Base-by-base conservation (phyloP, 2,329 filamentous ascomycete species). In the Fusarium nematophilum region DNA sequence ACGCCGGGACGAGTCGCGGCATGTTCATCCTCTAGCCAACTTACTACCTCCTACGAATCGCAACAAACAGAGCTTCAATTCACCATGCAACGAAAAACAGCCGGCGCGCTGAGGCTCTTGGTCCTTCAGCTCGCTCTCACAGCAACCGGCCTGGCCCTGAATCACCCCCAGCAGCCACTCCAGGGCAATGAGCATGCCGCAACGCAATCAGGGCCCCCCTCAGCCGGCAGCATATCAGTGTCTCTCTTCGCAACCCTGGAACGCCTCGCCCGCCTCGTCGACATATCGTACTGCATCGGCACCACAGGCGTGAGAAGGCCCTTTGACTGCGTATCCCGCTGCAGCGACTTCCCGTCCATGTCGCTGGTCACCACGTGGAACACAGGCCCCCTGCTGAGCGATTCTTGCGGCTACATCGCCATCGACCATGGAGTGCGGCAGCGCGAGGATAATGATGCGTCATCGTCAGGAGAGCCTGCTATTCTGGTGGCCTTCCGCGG, bases 221-320 rank as follows among this genome's bases (percentile, higher is more conserved):
- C 51, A 18, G 37, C 88, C 90, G 5, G 70, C 76, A 23, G 70
- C 80, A 18, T 83, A 51, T 64, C 62, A 13, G 29, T 62, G 8
- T 8, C 53, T 2, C 57, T 97, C 58, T 98, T 96, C 76, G 79
- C 85, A 54, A 88, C 91, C 14, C 86, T 99, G 11, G 93, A 97
- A 75, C 91, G 96, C 69, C 81, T 94, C 50, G 87, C 94, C n/a
- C 89, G 93, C 48, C 84, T 98, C 21, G 94, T 97, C 60, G 95
- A 99, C 73, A 95, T 98, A 56, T 82, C 92, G 40, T 98, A 98
- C 77, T 99, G 95, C 75, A 91, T 98, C 54, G 93, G 93, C 59
- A 88, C 85, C 5, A 89, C 90, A 0, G 95, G 94, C 31, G 88
- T 99, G 58, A 82, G 83, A 43, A 87, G 88, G 64, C 95, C 95